phyloP scores from a whole-genome alignment of 306 rosid species.

The Quercus berberidifolia region DNA sequence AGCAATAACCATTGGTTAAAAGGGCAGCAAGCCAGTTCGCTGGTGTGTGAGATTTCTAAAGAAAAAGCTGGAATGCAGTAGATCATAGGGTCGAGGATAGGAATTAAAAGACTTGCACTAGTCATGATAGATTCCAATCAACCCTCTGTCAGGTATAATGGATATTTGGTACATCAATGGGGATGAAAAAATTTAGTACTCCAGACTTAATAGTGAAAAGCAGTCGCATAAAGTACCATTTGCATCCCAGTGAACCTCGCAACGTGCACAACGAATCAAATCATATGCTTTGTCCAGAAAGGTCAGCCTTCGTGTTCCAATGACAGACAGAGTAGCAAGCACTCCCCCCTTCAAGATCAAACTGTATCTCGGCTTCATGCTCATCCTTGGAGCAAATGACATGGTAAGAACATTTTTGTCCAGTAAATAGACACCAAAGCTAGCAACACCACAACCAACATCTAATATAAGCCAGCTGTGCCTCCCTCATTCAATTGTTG shows the following conservation, averaged over 20 bases:
- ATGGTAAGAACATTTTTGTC: slow-evolving; percentile 77
- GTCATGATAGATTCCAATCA: slow-evolving; percentile 87
- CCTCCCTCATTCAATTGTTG: slow-evolving; percentile 70
- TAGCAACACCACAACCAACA: slow-evolving; percentile 96
- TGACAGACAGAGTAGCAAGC: slow-evolving; percentile 90
- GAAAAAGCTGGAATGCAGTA: slow-evolving; percentile 78
- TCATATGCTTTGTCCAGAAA: slow-evolving; percentile 77
- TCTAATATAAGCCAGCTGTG: slow-evolving; percentile 75
- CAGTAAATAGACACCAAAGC: slow-evolving; percentile 88
- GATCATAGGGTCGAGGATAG: slow-evolving; percentile 88
- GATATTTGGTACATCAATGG: slow-evolving; percentile 38
- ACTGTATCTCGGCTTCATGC: slow-evolving; percentile 98
- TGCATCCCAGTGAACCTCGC: slow-evolving; percentile 98
- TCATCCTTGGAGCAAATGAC: slow-evolving; percentile 98
- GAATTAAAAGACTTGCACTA: slow-evolving; percentile 94
- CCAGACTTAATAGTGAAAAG: slow-evolving; percentile 6
- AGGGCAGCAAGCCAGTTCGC: not conserved
- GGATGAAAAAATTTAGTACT: not conserved
- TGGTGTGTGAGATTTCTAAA: slow-evolving; percentile 40
- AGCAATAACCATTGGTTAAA: not conserved
- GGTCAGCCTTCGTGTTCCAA: slow-evolving; percentile 80
- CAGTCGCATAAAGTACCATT: slow-evolving; percentile 48
- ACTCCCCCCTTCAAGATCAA: slow-evolving; percentile 94
- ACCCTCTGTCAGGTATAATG: slow-evolving; percentile 71
- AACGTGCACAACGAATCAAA: slow-evolving; percentile 88